phyloP scores from a whole-genome alignment of 2,329 filamentous ascomycete genomes.

The Colletotrichum simmondsii region DNA sequence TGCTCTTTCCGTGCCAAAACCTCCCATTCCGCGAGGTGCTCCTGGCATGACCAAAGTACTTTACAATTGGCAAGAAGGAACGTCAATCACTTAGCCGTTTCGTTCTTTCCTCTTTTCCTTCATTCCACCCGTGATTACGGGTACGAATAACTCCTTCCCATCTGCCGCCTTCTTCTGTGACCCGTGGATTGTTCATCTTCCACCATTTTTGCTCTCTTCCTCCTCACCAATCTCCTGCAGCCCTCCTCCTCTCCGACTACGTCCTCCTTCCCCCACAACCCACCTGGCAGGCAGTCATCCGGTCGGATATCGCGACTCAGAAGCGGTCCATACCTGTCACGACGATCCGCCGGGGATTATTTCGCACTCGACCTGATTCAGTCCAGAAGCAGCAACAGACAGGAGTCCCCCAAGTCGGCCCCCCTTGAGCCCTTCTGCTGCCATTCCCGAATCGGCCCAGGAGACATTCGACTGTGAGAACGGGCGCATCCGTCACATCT shows the following conservation, averaged over 20 bases:
- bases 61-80: background rate
- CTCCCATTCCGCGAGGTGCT: background rate
- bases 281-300: background rate
- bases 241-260: background rate
- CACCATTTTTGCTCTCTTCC: background rate
- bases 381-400: slow-evolving; percentile 14
- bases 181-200: background rate
- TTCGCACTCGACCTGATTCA: slow-evolving; percentile 12
- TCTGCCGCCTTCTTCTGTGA: background rate
- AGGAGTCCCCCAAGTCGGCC: background rate
- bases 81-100: background rate
- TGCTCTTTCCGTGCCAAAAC: background rate
- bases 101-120: background rate
- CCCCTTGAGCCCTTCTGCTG: background rate
- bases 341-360: slow-evolving; percentile 25
- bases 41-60: background rate
- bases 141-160: background rate
- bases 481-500: slow-evolving; percentile 32
- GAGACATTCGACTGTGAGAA: slow-evolving; percentile 19
- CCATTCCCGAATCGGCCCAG: slow-evolving; percentile 22
- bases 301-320: slow-evolving; percentile 3
- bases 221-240: no score
- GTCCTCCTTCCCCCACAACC: background rate
- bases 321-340: background rate
- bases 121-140: background rate